phyloP scores from a whole-genome alignment of 2,329 filamentous ascomycete genomes.

The Hirsutella thompsonii region DNA sequence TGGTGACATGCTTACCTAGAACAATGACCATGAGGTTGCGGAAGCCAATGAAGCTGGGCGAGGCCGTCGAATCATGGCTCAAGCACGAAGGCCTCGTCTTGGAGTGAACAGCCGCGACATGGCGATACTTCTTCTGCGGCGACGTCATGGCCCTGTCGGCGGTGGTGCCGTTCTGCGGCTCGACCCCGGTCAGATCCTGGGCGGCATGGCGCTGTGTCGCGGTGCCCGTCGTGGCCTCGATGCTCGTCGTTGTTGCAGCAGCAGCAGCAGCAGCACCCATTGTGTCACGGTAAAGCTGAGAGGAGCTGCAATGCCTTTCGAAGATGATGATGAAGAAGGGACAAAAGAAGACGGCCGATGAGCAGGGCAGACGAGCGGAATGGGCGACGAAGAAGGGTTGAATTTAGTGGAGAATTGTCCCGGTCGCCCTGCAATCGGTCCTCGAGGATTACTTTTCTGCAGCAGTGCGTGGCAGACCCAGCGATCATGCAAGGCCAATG shows the following conservation, averaged over 20 bases:
- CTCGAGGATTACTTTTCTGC: not conserved
- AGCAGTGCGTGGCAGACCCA: not conserved
- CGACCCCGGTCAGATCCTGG: conserved; percentile 13
- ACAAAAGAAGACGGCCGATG: too few species aligned
- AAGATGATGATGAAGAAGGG: too few species aligned
- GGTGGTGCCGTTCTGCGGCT: conserved; percentile 11
- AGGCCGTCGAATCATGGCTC: conserved; percentile 63
- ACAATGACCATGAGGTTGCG: conserved; percentile 94
- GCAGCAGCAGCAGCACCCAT: too few species aligned
- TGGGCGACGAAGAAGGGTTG: too few species aligned
- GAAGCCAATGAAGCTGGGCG: conserved; percentile 85
- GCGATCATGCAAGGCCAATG: not conserved
- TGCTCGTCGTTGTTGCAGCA: conserved; percentile 25
- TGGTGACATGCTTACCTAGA: conserved; percentile 42
- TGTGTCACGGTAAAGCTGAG: not conserved
- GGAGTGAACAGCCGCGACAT: conserved; percentile 79
- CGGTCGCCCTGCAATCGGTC: not conserved
- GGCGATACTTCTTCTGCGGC: conserved; percentile 60
- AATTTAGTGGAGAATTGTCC: too few species aligned
- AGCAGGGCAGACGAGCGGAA: too few species aligned
- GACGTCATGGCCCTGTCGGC: conserved; percentile 9
- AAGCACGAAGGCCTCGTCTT: conserved; percentile 62
- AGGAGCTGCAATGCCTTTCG: too few species aligned
- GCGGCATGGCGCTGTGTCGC: conserved; percentile 12
- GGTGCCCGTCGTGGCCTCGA: conserved; percentile 16